Evolutionary conservation across 257 asterid species (phyloP), one percentile per base, ranked within the genome.

Genomic region (Scutellaria minor): DNA sequence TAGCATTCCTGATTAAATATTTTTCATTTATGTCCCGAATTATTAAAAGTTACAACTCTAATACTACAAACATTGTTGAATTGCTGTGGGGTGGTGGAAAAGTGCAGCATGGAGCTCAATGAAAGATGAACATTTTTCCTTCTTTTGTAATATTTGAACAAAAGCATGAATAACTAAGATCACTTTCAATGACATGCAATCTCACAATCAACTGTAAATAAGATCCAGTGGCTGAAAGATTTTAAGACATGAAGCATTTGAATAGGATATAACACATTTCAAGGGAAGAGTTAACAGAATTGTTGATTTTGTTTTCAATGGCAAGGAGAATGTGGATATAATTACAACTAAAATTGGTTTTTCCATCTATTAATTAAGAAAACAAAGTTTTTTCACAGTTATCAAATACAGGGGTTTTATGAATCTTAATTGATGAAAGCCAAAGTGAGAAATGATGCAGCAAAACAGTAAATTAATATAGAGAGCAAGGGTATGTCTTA

Each of bases 401-500:
- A 18, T 31, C 46, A 20, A 61, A 45, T 18, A 54, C 11, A 47
- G 3, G 20, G 40, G 20, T 31, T 55, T 54, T 56, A 64, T 63
- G 74, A 70, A 70, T 55, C 66, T 46, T n/a, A 58, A 0, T n/a
- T 11, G 11, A 68, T 10, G 5, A 74, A 59, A 66, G 20, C 61
- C 59, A 54, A 68, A 66, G 42, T 12, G 70, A 41, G 11, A n/a
- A 51, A 45, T 18, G 39, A 39, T 48, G 31, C 18, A 48, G 27
- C 31, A 37, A 20, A 45, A 39, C 1, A 15, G 70, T 39, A 55
- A 66, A 46, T 9, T 24, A 37, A 72, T 62, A 67, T 7, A 48
- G 24, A 73, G 56, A 41, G 59, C 14, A 68, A 9, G 24, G 66
- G 35, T 50, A 56, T 37, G 73, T 72, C 83, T 78, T 83, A 92